Evolutionary conservation across 306 rosid species (phyloP), one percentile per base, ranked within the genome.

Genomic region (Trichosanthes cucumerina): DNA sequence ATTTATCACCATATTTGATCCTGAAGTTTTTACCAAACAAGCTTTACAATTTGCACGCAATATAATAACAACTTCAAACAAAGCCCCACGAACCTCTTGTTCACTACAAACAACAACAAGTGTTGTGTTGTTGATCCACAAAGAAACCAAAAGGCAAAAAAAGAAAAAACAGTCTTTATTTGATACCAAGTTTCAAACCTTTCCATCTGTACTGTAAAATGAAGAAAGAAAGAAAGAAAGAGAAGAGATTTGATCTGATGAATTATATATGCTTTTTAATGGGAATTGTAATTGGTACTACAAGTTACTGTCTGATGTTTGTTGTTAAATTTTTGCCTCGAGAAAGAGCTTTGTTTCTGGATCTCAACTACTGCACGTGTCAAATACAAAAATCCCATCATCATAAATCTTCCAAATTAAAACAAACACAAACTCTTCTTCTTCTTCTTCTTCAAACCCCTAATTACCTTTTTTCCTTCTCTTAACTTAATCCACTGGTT

Each of bases 331-430:
- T 26, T 24, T 46, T 24, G 69, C 58, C 77, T 72, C 77, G 77
- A 46, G 77, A 72, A 72, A 28, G 77, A 72, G 59, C n/a, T 58
- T 47, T 6, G 0, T 4, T 53, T 70, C 53, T 72, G 77, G 57
- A 47, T 68, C 77, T 46, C 56, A 72, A 46, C 41, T 46, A 15
- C 15, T 44, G 57, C 77, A 72, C 77, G 77, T 72, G 77, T 72
- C 77, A 4, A 46, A 2, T 72, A 72, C 9, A 19, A 21, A 64
- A 31, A 16, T 46, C 44, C 44, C 44, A 64, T 33, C 69, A 28
- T 58, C 57, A 52, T 16, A 18, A 57, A 5, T 13, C 39, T 31
- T 36, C 24, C 72, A 10, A 57, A 14, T 26, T 3, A 26, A 28
- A 60, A 28, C 0, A 7, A 1, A 57, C 15, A 14, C 3, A 49